These are phyloP conservation scores for Cladosporium sp. DNA, from an alignment of 2,329 filamentous ascomycete genomes.

Conservation along the genomic window DNA sequence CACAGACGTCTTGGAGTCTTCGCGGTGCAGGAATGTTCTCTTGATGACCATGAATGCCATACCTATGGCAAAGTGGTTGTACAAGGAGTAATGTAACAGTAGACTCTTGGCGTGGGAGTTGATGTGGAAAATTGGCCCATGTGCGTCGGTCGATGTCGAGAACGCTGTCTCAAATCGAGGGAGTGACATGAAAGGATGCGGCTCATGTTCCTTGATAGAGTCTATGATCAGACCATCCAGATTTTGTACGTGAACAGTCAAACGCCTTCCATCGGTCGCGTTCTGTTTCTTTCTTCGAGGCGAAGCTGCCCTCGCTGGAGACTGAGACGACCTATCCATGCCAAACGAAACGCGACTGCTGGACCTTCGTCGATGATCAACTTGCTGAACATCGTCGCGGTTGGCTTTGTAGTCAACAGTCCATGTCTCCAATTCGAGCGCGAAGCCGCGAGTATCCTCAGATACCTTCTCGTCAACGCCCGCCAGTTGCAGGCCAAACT, in stretches of 20 bases:
- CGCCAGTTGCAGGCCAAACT: slow-evolving; percentile 86
- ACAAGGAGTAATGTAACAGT: slow-evolving; percentile 84
- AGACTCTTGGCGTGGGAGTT: slow-evolving; percentile 77
- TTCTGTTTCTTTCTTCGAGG: slow-evolving; percentile 45
- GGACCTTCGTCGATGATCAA: slow-evolving; percentile 59
- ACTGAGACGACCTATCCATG: slow-evolving; percentile 28
- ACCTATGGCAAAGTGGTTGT: slow-evolving; percentile 84
- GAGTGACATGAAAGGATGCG: slow-evolving; percentile 79
- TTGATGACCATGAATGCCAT: slow-evolving; percentile 71
- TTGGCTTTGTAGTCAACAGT: slow-evolving; percentile 85
- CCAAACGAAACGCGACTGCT: slow-evolving; percentile 62
- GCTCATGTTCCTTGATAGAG: slow-evolving; percentile 74
- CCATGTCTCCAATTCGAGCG: slow-evolving; percentile 82
- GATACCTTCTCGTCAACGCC: slow-evolving; percentile 83
- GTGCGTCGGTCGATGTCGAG: slow-evolving; percentile 77
- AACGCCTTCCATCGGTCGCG: slow-evolving; percentile 69
- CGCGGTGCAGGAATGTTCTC: slow-evolving; percentile 37
- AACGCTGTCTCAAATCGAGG: slow-evolving; percentile 84
- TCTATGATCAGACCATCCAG: slow-evolving; percentile 91
- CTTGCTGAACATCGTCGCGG: slow-evolving; percentile 49
- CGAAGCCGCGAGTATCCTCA: slow-evolving; percentile 73
- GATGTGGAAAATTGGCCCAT: slow-evolving; percentile 83
- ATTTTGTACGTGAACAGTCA: slow-evolving; percentile 75
- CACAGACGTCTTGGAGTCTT: slow-evolving; percentile 10
- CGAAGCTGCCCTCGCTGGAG: slow-evolving; percentile 32